These are phyloP conservation scores for Verticillium longisporum DNA, from an alignment of 2,329 filamentous ascomycete genomes.

Conservation along the genomic window DNA sequence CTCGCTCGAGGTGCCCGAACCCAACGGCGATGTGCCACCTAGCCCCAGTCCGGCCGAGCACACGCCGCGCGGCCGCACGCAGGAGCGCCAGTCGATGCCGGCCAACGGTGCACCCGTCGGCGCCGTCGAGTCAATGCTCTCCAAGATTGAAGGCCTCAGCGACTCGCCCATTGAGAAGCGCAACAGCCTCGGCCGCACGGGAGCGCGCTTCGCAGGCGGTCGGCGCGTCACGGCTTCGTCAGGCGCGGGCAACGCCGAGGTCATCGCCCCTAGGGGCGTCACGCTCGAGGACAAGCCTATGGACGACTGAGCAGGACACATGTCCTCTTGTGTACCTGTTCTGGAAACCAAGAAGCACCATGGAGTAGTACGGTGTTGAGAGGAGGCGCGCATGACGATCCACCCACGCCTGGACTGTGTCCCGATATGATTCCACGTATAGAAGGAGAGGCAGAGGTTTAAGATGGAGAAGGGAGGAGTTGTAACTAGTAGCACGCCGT, in stretches of 20 bases:
- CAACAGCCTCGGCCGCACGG: conserved; percentile 53
- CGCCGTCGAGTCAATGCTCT: conserved; percentile 22
- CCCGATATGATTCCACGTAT: background rate
- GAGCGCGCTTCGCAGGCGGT: conserved; percentile 44
- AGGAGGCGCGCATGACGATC: too few species aligned
- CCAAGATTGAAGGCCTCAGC: conserved; percentile 10
- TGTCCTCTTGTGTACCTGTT: too few species aligned
- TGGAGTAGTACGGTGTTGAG: too few species aligned
- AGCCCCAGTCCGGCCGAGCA: conserved; percentile 26
- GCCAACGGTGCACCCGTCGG: conserved; percentile 27
- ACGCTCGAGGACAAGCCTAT: conserved; percentile 47
- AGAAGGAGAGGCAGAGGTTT: background rate
- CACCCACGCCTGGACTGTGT: too few species aligned
- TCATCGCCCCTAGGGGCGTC: conserved; percentile 30
- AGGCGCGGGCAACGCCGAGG: conserved; percentile 14
- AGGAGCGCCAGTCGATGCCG: background rate
- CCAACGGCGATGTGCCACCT: conserved; percentile 34
- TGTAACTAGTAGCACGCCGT: background rate
- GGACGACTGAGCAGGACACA: conserved; percentile 30
- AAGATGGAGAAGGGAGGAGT: background rate
- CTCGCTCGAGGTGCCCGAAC: conserved; percentile 73
- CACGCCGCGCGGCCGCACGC: background rate
- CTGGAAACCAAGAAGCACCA: too few species aligned
- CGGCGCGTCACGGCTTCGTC: conserved; percentile 34
- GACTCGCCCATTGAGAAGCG: conserved; percentile 47